Evolutionary conservation across 352 stramenopile species (phyloP), one percentile per base, ranked within the genome.

Genomic region (Globisporangium rhizosaccharum): DNA sequence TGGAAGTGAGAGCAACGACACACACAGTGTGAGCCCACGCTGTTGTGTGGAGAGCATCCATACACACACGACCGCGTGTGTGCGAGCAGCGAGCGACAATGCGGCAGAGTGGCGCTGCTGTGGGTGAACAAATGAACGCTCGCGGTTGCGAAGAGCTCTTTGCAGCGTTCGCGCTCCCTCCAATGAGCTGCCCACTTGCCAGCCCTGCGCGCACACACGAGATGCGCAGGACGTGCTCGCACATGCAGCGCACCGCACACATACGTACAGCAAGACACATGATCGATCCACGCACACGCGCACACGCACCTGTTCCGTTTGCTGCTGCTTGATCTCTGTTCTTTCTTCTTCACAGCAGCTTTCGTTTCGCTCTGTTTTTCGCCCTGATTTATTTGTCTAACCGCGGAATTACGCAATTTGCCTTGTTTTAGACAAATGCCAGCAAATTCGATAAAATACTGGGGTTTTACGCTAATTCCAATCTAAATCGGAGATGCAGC

Each of bases 281-380:
- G 41, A 46, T 39, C 33, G 33, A 39, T 39, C 33, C 41, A 23
- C 17, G 9, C 12, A 44, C 15, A 6, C 28, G 6, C 18, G 18
- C 14, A 14, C 15, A n/a, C 41, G 41, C 41, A 46, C 50, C 50
- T 55, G 50, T 23, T 55, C 18, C 23, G 41, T 30, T 9, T 28
- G 30, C 11, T 46, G 50, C 30, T n/a, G 30, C 50, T 55, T 50
- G 39, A 61, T 50, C 28, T 52, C 57, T 65, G 65, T 73, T 55
- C 14, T 58, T 44, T 33, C 18, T 10, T 53, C 53, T 63, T 49
- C 33, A 12, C 15, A 25, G 36, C 17, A 33, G 6, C 28, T 6
- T 56, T 47, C 44, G 47, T 48, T 44, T 33, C 26, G 28, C 33
- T 33, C 28, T 33, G 28, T 33, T 33, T 44, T 44, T 44, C 39